phyloP scores from a whole-genome alignment of 257 asterid species.

The Echium plantagineum region DNA sequence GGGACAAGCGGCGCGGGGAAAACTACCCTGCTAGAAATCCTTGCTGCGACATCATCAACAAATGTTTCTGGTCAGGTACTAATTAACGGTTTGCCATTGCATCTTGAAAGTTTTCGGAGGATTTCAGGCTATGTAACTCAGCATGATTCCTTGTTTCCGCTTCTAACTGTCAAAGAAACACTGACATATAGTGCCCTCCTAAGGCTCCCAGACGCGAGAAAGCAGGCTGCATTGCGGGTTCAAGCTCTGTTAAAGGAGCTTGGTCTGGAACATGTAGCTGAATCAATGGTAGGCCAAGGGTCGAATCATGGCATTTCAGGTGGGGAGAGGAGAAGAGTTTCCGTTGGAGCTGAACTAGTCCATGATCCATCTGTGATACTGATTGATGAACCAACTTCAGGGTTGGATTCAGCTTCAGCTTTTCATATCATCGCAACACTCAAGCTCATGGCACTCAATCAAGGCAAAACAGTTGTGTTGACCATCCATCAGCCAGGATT shows the following conservation, averaged over 20 bases:
- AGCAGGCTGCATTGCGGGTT: constrained; percentile 27
- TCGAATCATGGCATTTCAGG: constrained; percentile 62
- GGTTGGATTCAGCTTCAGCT: constrained; percentile 79
- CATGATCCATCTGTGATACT: constrained; percentile 60
- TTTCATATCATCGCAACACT: constrained; percentile 46
- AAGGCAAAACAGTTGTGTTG: constrained; percentile 44
- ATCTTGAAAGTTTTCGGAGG: constrained; percentile 30
- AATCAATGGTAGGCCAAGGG: constrained; percentile 47
- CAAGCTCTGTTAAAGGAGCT: constrained; percentile 47
- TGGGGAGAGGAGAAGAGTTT: constrained; percentile 75
- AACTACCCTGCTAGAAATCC: constrained; percentile 63
- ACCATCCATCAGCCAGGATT: constrained; percentile 92
- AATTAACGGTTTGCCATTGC: constrained; percentile 32
- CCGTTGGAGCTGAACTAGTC: constrained; percentile 74
- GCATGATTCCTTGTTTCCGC: constrained; percentile 70
- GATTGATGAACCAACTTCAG: constrained; percentile 83
- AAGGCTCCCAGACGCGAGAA: constrained; percentile 38
- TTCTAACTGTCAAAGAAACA: constrained; percentile 74
- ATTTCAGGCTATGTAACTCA: constrained; percentile 64
- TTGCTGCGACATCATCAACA: constrained; percentile 47
- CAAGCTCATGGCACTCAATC: constrained; percentile 34
- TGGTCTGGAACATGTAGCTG: constrained; percentile 49
- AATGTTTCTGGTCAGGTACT: constrained; percentile 48
- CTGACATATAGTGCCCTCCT: constrained; percentile 59
- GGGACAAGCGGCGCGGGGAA: constrained; percentile 96